Base-by-base conservation (phyloP, 192 early-diverging fungal species). In the Piromyces sp. region DNA sequence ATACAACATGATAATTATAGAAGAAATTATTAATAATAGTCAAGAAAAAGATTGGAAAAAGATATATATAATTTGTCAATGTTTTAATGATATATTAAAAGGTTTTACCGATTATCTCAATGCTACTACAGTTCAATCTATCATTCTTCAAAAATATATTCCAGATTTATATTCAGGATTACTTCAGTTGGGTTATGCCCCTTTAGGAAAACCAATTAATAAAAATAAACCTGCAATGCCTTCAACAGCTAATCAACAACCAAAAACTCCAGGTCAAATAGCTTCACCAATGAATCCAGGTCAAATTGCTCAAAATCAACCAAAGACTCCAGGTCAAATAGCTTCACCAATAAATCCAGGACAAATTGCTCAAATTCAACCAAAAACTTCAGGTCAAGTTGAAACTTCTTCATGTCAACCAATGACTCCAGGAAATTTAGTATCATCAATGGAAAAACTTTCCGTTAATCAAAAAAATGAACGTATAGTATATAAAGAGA, bases 101-200 rank as follows among this genome's bases (percentile, higher is more conserved):
- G 26, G 7, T 26, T 68, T 68, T 68, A 68, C 51, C 9, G 17
- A n/a, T 68, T 37, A 80, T 13, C 84, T 82, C n/a, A 82, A 82
- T 14, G 88, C 87, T 38, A 91, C 91, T 26, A 91, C 90, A 0
- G 85, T 94, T 6, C 87, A 88, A 11, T 86, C 88, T 1, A 87
- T 92, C 30, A 38, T 94, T 15, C 82, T 87, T 9, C 85, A 80
- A 42, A 90, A 90, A 79, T 87, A 93, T 83, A 82, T 92, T 12
- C 84, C 88, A 0, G 94, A 95, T 83, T 33, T 95, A 22, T 87
- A 93, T 78, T 91, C 93, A 4, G 88, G 87, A 0, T 85, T 94
- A 28, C 82, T 95, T 30, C 91, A 94, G 81, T 80, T 92, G 19
- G 91, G 92, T 0, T 95, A 93, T 84, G 88, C 88, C 42, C 94